Evolutionary conservation across 495 filamentous ascomycete genomes (phyloP).

Genomic region (Penicillium bovifimosum): DNA sequence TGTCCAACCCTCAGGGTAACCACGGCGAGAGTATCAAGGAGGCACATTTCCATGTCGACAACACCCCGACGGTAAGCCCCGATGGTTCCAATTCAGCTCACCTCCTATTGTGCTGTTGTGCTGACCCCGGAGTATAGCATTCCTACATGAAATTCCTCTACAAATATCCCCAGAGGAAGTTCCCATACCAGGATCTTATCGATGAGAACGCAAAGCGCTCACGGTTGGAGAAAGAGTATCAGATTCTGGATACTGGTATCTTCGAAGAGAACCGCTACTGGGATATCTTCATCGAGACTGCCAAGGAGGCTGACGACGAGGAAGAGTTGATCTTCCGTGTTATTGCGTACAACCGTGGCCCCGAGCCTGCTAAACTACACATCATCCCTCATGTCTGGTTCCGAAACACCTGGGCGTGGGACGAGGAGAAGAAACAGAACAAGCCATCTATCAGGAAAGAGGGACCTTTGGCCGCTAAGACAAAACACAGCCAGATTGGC

Average conservation of each 20-base stretch:
- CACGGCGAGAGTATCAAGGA: constrained; percentile 97
- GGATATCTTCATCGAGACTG: constrained; percentile 95
- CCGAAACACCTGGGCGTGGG: constrained; percentile 95
- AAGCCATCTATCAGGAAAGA: constrained; percentile 70
- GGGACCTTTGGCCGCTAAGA: constrained; percentile 59
- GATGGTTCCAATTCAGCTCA: background rate
- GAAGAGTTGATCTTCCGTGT: constrained; percentile 92
- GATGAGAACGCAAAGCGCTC: constrained; percentile 74
- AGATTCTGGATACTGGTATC: constrained; percentile 82
- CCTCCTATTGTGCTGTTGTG: background rate
- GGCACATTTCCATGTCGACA: constrained; percentile 92
- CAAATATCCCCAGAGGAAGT: constrained; percentile 89
- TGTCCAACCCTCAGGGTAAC: constrained; percentile 93
- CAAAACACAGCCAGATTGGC: constrained; percentile 71
- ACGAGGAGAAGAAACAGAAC: constrained; percentile 60
- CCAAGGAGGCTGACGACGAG: constrained; percentile 82
- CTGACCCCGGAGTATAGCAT: constrained; percentile 51
- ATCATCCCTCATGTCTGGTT: constrained; percentile 97
- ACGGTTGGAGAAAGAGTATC: constrained; percentile 77
- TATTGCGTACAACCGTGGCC: constrained; percentile 92
- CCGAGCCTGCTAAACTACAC: constrained; percentile 83
- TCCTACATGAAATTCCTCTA: constrained; percentile 99
- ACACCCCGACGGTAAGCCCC: constrained; percentile 59
- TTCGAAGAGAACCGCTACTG: constrained; percentile 93
- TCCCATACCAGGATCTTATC: constrained; percentile 84